phyloP scores from a whole-genome alignment of 345 rosid species.

The Sonneratia alba region DNA sequence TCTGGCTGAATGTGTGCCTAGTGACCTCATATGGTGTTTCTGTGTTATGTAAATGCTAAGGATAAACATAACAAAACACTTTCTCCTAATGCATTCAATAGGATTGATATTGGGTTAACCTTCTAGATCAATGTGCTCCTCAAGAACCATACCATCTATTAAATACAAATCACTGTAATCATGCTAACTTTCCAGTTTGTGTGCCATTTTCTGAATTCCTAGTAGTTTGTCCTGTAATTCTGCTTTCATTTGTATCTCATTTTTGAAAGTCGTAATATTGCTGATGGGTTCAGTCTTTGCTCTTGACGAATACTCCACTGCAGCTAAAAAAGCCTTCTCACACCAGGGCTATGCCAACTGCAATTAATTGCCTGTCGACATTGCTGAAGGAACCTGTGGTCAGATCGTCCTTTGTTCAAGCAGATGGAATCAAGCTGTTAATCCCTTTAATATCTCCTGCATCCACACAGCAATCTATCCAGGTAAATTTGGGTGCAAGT shows the following conservation, averaged over 20 bases:
- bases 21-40: neutral
- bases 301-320: constrained; percentile 21
- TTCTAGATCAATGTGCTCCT: neutral
- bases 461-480: constrained; percentile 92
- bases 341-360: constrained; percentile 71
- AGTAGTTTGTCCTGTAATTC: neutral
- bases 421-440: constrained; percentile 86
- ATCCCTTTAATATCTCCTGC: constrained; percentile 85
- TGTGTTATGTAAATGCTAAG: too few relatives aligned
- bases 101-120: neutral
- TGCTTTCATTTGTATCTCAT: neutral
- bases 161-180: too few relatives aligned
- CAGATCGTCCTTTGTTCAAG: constrained; percentile 83
- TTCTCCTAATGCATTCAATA: neutral
- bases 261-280: neutral
- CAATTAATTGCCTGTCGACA: constrained; percentile 64
- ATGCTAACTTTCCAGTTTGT: neutral
- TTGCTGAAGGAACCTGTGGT: constrained; percentile 80
- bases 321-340: constrained; percentile 89
- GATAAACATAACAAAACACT: too few relatives aligned
- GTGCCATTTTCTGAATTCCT: neutral
- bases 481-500: constrained; percentile 31
- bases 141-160: neutral
- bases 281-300: neutral
- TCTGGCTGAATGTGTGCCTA: neutral